A percentile compares a stretch with the other conserved stretches of the same genome.
Conservation (phyloP, 2,329 filamentous ascomycete species). For the Cephalotrichum gorgonifer region DNA sequence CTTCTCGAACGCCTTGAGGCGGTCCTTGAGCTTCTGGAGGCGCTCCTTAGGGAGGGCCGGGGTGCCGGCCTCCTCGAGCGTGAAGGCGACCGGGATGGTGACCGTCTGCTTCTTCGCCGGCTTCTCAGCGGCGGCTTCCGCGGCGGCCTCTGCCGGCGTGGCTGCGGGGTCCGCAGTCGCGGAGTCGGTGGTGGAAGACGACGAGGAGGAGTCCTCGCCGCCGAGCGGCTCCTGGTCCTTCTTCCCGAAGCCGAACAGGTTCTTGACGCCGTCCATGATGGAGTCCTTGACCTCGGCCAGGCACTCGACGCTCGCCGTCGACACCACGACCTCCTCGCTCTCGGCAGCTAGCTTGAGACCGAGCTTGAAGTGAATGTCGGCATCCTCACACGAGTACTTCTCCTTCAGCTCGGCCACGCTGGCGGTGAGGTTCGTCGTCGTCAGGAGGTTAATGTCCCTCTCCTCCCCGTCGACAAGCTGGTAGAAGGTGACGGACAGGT, state of each 20-base stretch:
- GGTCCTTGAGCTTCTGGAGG: constrained; percentile 47
- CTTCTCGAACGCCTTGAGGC: constrained; percentile 72
- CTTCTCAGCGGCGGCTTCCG: constrained; percentile 34
- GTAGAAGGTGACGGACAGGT: constrained; percentile 72
- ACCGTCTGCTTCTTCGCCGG: constrained; percentile 51
- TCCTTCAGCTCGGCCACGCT: constrained; percentile 70
- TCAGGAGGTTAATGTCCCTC: constrained; percentile 52
- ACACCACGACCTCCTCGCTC: constrained; percentile 71
- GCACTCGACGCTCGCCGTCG: constrained; percentile 71
- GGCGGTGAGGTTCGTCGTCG: constrained; percentile 77
- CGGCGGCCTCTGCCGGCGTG: constrained; percentile 33
- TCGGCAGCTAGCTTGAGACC: constrained; percentile 60
- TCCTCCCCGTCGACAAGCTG: constrained; percentile 56
- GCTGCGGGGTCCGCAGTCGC: constrained; percentile 13
- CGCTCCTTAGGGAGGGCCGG: constrained; percentile 38
- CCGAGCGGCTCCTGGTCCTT: constrained; percentile 71
- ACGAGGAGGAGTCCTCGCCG: constrained; percentile 23
- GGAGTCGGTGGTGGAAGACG: constrained; percentile 15
- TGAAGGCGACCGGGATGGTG: constrained; percentile 39
- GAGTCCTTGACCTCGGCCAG: constrained; percentile 72
- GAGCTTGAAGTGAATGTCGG: constrained; percentile 73
- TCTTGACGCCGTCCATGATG: constrained; percentile 90
- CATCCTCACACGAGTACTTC: constrained; percentile 64
- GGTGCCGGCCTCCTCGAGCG: constrained; percentile 37
- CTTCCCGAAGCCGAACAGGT: constrained; percentile 86